A percentile compares a stretch with the other conserved stretches of the same genome.
phyloP scores from a whole-genome alignment of 2,329 filamentous ascomycete species.

The Acarospora socialis region DNA sequence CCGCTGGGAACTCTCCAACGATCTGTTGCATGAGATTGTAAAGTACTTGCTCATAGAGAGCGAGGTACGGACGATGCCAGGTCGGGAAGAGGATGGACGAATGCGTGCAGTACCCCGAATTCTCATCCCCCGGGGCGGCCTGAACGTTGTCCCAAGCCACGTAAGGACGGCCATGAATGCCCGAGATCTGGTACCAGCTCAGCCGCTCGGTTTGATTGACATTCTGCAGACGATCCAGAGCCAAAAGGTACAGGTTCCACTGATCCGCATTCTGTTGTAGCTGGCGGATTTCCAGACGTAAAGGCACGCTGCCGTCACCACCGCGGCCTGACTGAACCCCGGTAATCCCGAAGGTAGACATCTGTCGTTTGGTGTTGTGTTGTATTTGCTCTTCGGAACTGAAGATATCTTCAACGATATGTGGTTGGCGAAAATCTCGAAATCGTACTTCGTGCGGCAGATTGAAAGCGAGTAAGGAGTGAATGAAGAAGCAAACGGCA shows the following conservation, averaged over 20 bases:
- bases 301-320: background rate
- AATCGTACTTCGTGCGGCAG: too few species aligned
- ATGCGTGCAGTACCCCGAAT: constrained; percentile 1
- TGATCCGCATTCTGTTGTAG: background rate
- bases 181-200: constrained; percentile 1
- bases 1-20: constrained; percentile 21
- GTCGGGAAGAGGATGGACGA: constrained; percentile 3
- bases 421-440: too few species aligned
- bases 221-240: background rate
- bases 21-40: constrained; percentile 15
- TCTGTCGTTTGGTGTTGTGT: too few species aligned
- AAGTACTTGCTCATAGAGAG: constrained; percentile 14
- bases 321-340: background rate
- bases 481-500: too few species aligned
- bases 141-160: background rate
- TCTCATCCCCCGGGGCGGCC: background rate
- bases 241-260: background rate
- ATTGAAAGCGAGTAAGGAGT: too few species aligned
- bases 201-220: background rate
- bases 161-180: constrained; percentile 1
- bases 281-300: background rate
- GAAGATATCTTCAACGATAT: too few species aligned
- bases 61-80: constrained; percentile 4
- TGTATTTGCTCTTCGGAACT: too few species aligned
- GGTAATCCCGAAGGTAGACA: background rate